phyloP scores from a whole-genome alignment of 805 yeast genomes.

The Nakazawaea pomicola region DNA sequence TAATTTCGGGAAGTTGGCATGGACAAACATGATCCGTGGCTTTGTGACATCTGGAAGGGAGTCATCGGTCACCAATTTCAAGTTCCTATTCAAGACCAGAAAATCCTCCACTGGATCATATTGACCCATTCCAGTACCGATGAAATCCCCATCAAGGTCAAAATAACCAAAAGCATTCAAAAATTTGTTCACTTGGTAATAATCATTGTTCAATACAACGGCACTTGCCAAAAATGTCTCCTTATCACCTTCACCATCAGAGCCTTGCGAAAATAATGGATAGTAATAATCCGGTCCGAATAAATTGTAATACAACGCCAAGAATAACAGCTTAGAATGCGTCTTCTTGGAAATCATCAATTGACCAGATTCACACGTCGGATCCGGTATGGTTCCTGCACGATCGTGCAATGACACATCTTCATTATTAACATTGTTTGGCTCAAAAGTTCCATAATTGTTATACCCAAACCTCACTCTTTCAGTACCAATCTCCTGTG shows the following conservation, averaged over 20 bases:
- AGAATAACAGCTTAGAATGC: constrained; percentile 47
- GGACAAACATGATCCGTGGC: constrained; percentile 47
- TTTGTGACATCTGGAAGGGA: constrained; percentile 14
- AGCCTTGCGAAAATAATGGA: constrained; percentile 43
- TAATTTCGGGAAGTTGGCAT: constrained; percentile 63
- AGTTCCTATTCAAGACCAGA: constrained; percentile 23
- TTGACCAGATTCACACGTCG: constrained; percentile 65
- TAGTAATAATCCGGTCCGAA: constrained; percentile 56
- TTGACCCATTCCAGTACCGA: constrained; percentile 80
- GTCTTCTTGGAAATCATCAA: constrained; percentile 49
- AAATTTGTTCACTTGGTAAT: constrained; percentile 54
- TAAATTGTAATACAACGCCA: constrained; percentile 56
- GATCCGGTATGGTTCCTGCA: constrained; percentile 58
- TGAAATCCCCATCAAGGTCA: constrained; percentile 33
- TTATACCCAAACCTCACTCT: constrained; percentile 35
- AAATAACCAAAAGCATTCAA: constrained; percentile 52
- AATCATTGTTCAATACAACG: constrained; percentile 52
- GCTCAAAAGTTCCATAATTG: constrained; percentile 30
- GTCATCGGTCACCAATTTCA: constrained; percentile 12
- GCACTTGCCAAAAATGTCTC: constrained; percentile 59
- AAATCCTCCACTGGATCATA: constrained; percentile 64
- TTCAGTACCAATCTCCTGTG: constrained; percentile 35
- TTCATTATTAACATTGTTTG: constrained; percentile 20
- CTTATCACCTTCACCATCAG: constrained; percentile 54
- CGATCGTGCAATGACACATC: constrained; percentile 51